A percentile compares a stretch with the other conserved stretches of the same genome.
phyloP scores from a whole-genome alignment of 164 flowering plant genomes.

The Dillenia turbinata region DNA sequence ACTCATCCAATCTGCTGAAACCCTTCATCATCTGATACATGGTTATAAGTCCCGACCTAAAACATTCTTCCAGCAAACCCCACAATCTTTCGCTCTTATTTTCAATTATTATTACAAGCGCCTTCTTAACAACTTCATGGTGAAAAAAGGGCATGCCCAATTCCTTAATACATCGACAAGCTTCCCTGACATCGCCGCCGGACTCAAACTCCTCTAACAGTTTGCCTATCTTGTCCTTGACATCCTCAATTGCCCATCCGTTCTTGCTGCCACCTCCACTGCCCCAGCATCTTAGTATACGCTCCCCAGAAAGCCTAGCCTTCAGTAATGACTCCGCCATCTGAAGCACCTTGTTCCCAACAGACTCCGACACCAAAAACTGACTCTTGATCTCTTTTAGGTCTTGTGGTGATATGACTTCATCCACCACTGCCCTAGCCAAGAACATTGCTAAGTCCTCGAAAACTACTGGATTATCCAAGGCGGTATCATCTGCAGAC shows the following conservation, averaged over 20 bases:
- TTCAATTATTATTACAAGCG: slow-evolving; percentile 55
- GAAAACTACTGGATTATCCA: slow-evolving; percentile 60
- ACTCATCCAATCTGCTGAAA: slow-evolving; percentile 50
- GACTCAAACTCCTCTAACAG: slow-evolving; percentile 69
- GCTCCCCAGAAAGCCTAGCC: slow-evolving; percentile 62
- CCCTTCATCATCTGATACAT: slow-evolving; percentile 69
- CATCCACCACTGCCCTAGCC: slow-evolving; percentile 82
- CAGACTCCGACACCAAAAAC: slow-evolving; percentile 29
- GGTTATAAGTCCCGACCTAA: slow-evolving; percentile 50
- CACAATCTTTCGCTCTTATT: slow-evolving; percentile 49
- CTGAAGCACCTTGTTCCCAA: slow-evolving; percentile 51
- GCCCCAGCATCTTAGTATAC: slow-evolving; percentile 62
- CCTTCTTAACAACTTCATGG: slow-evolving; percentile 83
- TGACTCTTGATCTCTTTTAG: slow-evolving; percentile 60
- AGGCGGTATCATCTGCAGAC: slow-evolving; percentile 74
- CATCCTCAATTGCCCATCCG: slow-evolving; percentile 66
- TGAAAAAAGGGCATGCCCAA: slow-evolving; percentile 79
- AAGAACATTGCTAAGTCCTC: slow-evolving; percentile 80
- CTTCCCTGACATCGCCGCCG: slow-evolving; percentile 68
- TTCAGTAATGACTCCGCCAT: slow-evolving; percentile 59
- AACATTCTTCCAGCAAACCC: slow-evolving; percentile 46
- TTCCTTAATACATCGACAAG: slow-evolving; percentile 66
- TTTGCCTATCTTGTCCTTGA: slow-evolving; percentile 58
- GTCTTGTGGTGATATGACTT: slow-evolving; percentile 70
- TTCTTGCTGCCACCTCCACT: slow-evolving; percentile 51